Conservation (phyloP, 805 yeast species). For the Tetrapisispora fleetii region DNA sequence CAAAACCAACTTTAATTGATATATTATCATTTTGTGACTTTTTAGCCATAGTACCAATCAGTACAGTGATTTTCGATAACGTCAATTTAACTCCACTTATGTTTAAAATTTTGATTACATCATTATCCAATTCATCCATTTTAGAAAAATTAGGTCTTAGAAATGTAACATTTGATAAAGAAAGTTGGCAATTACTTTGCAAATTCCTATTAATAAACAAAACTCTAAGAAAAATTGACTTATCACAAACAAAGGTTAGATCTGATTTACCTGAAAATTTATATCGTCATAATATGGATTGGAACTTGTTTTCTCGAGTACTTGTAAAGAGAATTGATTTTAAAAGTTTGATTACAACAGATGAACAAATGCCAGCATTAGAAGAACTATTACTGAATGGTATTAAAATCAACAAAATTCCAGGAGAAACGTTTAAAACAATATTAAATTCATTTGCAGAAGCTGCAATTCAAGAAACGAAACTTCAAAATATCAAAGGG, state of each 20-base stretch:
- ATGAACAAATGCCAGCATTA: constrained; percentile 22
- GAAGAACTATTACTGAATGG: constrained; percentile 78
- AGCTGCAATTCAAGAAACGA: background rate
- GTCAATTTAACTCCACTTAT: constrained; percentile 65
- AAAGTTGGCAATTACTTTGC: constrained; percentile 74
- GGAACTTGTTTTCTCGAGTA: constrained; percentile 68
- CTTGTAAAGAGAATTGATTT: constrained; percentile 38
- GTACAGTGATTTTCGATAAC: constrained; percentile 69
- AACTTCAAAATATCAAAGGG: background rate
- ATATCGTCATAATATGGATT: constrained; percentile 71
- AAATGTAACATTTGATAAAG: constrained; percentile 61
- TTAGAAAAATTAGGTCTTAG: constrained; percentile 66
- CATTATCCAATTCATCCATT: constrained; percentile 55
- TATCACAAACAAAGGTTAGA: constrained; percentile 50
- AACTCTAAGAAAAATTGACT: constrained; percentile 49
- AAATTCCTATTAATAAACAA: constrained; percentile 60
- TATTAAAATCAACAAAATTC: constrained; percentile 50
- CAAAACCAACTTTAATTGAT: constrained; percentile 85
- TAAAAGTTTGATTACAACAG: constrained; percentile 38
- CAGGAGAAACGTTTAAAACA: constrained; percentile 37
- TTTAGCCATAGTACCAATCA: constrained; percentile 72
- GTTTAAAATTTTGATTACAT: constrained; percentile 61
- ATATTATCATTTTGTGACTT: constrained; percentile 83
- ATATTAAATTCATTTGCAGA: constrained; percentile 46
- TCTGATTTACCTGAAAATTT: constrained; percentile 26